Evolutionary conservation across 2,329 filamentous ascomycete genomes (phyloP).

Genomic region (Furcasterigmium sp.): DNA sequence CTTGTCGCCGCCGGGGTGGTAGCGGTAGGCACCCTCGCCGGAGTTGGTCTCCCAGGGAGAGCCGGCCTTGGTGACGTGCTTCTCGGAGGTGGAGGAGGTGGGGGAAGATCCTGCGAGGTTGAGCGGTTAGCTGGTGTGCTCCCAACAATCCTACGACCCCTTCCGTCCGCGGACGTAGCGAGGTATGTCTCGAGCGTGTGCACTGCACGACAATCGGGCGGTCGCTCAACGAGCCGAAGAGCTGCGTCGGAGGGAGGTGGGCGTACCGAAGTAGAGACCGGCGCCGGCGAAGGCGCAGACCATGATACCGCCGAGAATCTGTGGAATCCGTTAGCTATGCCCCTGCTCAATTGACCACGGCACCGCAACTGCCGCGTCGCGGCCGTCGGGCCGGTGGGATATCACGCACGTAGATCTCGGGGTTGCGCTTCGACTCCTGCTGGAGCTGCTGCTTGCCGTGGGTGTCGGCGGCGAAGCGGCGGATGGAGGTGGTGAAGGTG

Average conservation of each 20-base stretch:
- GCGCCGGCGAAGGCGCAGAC: conserved; percentile 80
- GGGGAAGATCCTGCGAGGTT: conserved; percentile 67
- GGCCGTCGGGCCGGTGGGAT: conserved; percentile 13
- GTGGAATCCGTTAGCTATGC: conserved; percentile 11
- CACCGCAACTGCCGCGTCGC: background rate
- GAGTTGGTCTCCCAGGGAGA: conserved; percentile 86
- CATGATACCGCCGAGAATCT: conserved; percentile 94
- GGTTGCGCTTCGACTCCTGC: conserved; percentile 52
- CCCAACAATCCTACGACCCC: too few species aligned
- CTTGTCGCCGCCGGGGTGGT: conserved; percentile 81
- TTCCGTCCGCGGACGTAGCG: too few species aligned
- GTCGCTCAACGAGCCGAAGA: too few species aligned
- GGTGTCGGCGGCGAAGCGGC: conserved; percentile 37
- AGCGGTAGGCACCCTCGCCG: conserved; percentile 64
- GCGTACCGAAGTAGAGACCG: conserved; percentile 80
- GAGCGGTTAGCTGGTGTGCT: background rate
- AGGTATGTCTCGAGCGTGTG: too few species aligned
- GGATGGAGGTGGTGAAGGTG: conserved; percentile 48
- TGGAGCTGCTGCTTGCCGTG: conserved; percentile 44
- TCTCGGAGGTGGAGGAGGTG: conserved; percentile 79
- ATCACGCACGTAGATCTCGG: conserved; percentile 36
- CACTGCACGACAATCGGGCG: too few species aligned
- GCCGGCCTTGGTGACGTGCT: conserved; percentile 65
- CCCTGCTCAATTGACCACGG: background rate
- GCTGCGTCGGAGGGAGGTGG: too few species aligned